Base-by-base conservation (phyloP, 2,329 filamentous ascomycete genomes). In the Tolypocladium nubicola region DNA sequence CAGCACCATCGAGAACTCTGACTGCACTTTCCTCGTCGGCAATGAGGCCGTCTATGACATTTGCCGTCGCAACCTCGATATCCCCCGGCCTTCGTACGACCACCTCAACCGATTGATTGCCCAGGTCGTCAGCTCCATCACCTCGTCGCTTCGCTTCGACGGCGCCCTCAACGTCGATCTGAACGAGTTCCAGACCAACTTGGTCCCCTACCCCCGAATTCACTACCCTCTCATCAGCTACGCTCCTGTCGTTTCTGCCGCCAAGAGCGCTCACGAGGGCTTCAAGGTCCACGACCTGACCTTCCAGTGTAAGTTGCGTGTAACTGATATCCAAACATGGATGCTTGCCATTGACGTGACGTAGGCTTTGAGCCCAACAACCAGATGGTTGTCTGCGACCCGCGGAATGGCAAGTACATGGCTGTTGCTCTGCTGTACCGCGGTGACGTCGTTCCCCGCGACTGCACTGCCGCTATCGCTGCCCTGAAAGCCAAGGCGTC, bases 181-280 rank as follows among this genome's bases (percentile, higher is more conserved):
- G 67, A 88, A 88, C 79, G 86, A 88, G 75, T 88, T 89, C 80
- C 86, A 88, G 79, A 88, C 85, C 71, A 88, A 88, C 77, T 70
- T 89, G 74, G 86, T 88, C 56, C 85, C 85, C 33, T 88, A 86
- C 72, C 85, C 85, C 40, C 84, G 85, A 71, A 88, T 89, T 63
- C 85, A 88, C 77, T 89, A 87, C 73, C 86, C 86, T 55, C 75
- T 88, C 52, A 87, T 88, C 75, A 86, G 82, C 76, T 88, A 88
- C 68, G 84, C 86, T 13, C 85, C 85, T 38, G 85, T 89, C 64
- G 79, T 88, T 62, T 88, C 85, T 26, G 83, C 84, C 59, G 79
- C 82, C 77, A 89, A 89, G 82, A 90, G 87, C 73, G 83, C 85
- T 53, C 89, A 94, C 70, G 89, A 94, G 79, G 90, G 87, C 78